Evolutionary conservation across 805 yeast genomes (phyloP), one percentile per base, ranked within the genome.

Genomic region (Yamadazyma endophytica): DNA sequence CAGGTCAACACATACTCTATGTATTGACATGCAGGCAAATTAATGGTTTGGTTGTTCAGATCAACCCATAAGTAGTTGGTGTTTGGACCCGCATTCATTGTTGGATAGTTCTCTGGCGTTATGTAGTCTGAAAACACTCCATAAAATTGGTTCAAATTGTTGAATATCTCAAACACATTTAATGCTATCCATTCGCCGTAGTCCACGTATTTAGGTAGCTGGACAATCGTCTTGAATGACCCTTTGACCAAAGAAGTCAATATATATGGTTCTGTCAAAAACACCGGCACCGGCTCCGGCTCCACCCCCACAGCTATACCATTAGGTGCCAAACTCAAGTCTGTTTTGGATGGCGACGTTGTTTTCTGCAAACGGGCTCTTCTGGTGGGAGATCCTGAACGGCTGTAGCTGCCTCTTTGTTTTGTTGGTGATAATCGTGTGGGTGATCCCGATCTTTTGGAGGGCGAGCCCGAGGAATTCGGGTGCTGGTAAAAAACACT

Each of bases 241-340:
- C 99, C 99, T 52, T 90, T 92, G 13, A 94, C 98, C 21, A 92
- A 64, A 0, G 97, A 95, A 0, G 97, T 86, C 40, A 89, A 80
- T 4, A 89, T 92, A 55, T 84, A 92, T 9, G 97, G 97, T 46
- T 89, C 96, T 50, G 92, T 80, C 44, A 92, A 54, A 50, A 89
- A 92, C 33, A 92, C 61, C 4, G 88, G 87, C 21, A 53, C 39
- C 18, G 42, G 36, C 14, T 36, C 42, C 3, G 30, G 8, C 17
- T 33, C 35, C 13, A 24, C 15, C 21, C 25, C n/a, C 13, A 18
- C n/a, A 21, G 29, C 7, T 9, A 13, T 9, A 24, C 28, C 19
- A 24, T 24, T 24, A 11, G 13, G 8, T 8, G 8, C 8, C 23
- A 16, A 13, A 5, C 17, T 29, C 15, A 28, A 17, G n/a, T 28